phyloP scores from a whole-genome alignment of 2,329 filamentous ascomycete species.

The Trichothecium roseum region DNA sequence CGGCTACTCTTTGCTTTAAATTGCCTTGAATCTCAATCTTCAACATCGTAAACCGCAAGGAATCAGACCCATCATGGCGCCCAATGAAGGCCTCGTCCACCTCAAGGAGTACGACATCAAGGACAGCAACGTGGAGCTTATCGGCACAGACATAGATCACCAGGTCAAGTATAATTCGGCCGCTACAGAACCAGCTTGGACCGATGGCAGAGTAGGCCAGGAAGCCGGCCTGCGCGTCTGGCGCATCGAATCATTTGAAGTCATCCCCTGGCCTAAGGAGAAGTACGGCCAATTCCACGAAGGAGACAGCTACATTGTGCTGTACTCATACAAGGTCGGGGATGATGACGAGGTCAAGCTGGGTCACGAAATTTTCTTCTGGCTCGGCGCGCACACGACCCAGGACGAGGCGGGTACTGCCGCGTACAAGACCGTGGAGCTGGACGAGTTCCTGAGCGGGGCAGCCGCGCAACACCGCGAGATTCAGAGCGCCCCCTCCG shows the following conservation, averaged over 20 bases:
- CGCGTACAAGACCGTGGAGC: slow-evolving; percentile 61
- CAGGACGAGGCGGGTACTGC: slow-evolving; percentile 61
- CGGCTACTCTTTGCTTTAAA: too few relatives aligned
- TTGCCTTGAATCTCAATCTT: neutral
- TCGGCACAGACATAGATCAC: slow-evolving; percentile 55
- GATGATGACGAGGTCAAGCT: slow-evolving; percentile 30
- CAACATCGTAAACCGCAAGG: neutral
- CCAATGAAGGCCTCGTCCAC: slow-evolving; percentile 51
- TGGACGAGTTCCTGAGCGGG: slow-evolving; percentile 56
- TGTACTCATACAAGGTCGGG: slow-evolving; percentile 47
- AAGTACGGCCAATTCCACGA: slow-evolving; percentile 53
- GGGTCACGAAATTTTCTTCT: slow-evolving; percentile 59
- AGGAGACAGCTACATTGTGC: slow-evolving; percentile 58
- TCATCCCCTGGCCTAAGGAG: slow-evolving; percentile 48
- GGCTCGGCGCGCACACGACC: slow-evolving; percentile 54
- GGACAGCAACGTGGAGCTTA: slow-evolving; percentile 57
- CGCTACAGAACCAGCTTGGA: slow-evolving; percentile 56
- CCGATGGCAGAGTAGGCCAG: slow-evolving; percentile 42
- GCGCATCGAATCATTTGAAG: slow-evolving; percentile 59
- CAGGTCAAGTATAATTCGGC: slow-evolving; percentile 59
- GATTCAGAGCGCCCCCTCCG: slow-evolving; percentile 46
- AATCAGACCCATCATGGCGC: slow-evolving; percentile 37
- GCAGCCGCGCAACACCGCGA: slow-evolving; percentile 56
- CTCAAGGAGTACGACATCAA: slow-evolving; percentile 55
- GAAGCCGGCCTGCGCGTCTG: slow-evolving; percentile 47